Conservation (phyloP, 768 basidiomycete species). For the Roridomyces roridus region DNA sequence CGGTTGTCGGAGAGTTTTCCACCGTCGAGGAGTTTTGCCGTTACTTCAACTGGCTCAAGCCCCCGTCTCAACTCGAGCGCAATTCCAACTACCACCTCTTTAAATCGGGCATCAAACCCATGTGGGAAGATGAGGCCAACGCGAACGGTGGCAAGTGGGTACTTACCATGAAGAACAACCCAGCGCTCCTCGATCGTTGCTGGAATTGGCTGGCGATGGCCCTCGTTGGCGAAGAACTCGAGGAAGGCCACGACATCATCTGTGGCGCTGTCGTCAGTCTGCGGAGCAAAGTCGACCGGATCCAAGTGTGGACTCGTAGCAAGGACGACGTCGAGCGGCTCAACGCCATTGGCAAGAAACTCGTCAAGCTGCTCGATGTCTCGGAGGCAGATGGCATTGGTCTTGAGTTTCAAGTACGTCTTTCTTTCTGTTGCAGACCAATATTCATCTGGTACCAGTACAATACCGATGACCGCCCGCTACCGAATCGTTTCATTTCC, state of each 20-base stretch:
- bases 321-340: slow-evolving; percentile 87
- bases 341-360: slow-evolving; percentile 83
- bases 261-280: slow-evolving; percentile 89
- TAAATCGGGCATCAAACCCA: slow-evolving; percentile 92
- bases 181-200: slow-evolving; percentile 79
- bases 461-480: slow-evolving; percentile 87
- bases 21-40: slow-evolving; percentile 92
- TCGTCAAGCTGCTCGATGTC: slow-evolving; percentile 83
- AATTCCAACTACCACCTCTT: slow-evolving; percentile 96
- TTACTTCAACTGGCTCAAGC: slow-evolving; percentile 94
- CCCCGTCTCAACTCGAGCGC: slow-evolving; percentile 85
- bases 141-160: slow-evolving; percentile 96
- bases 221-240: slow-evolving; percentile 84
- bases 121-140: slow-evolving; percentile 97
- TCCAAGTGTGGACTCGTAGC: slow-evolving; percentile 89
- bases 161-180: slow-evolving; percentile 88
- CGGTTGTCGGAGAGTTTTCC: slow-evolving; percentile 87
- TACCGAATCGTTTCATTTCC: slow-evolving; percentile 80
- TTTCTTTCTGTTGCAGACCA: slow-evolving; percentile 1
- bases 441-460: slow-evolving; percentile 50
- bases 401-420: slow-evolving; percentile 85
- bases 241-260: slow-evolving; percentile 73
- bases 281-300: slow-evolving; percentile 85
- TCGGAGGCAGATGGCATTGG: slow-evolving; percentile 86
- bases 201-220: slow-evolving; percentile 94